Evolutionary conservation across 2,329 filamentous ascomycete genomes (phyloP).

Genomic region (Sphaceloma murrayae): DNA sequence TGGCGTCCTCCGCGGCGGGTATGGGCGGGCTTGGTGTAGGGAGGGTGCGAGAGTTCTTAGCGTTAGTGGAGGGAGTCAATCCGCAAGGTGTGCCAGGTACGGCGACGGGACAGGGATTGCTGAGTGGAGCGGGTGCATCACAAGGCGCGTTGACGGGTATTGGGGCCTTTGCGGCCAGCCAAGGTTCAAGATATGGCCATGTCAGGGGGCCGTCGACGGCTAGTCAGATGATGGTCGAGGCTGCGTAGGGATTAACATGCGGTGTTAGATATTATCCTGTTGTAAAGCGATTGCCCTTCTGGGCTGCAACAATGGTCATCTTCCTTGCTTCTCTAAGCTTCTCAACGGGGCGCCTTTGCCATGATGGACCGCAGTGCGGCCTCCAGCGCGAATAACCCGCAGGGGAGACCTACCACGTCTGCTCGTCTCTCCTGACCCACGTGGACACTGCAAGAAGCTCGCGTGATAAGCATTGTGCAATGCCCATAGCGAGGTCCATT

Average conservation of each 20-base stretch:
- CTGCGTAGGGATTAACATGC: conserved; percentile 7
- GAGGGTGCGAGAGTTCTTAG: conserved; percentile 67
- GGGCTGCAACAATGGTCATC: no score
- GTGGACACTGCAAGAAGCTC: no score
- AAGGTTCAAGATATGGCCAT: conserved; percentile 3
- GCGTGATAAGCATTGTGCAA: no score
- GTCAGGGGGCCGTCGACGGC: conserved; percentile 1
- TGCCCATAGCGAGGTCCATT: no score
- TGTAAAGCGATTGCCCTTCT: no score
- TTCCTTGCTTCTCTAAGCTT: no score
- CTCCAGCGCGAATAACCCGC: no score
- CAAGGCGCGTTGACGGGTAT: conserved; percentile 6
- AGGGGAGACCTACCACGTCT: no score
- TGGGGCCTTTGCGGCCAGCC: not conserved
- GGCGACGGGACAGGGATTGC: not conserved
- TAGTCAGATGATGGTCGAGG: conserved; percentile 13
- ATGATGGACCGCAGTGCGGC: no score
- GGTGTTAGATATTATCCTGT: no score
- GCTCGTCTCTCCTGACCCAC: no score
- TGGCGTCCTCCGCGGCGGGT: conserved; percentile 17
- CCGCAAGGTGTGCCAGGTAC: not conserved
- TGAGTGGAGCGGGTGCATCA: not conserved
- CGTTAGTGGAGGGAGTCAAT: conserved; percentile 58
- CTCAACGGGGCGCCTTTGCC: no score
- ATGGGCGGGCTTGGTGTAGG: conserved; percentile 38